Evolutionary conservation across 805 yeast species (phyloP), one percentile per base, ranked within the genome.

Genomic region (Yamadazyma paraphyllophila): DNA sequence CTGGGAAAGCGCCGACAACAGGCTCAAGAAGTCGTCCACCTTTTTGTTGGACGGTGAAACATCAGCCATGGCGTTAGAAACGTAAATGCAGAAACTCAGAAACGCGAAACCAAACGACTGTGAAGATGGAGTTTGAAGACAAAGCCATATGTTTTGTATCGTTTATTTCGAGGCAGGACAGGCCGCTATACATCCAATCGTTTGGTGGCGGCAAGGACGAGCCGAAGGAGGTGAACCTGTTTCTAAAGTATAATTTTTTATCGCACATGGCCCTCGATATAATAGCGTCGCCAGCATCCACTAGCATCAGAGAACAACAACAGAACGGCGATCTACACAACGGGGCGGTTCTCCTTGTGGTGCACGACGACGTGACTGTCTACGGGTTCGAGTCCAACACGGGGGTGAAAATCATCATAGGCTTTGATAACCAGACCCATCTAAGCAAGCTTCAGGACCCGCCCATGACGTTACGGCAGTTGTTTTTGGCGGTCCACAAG

Each of bases 241-340:
- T 78, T 44, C 64, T 83, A 26, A 81, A 83, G 53, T 83, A 81
- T 65, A 82, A 85, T 56, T 84, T 84, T 53, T 66, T 85, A 26
- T 77, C 88, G n/a, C 88, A 85, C 58, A 83, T 85, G 85, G 81
- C 89, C 4, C 65, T 85, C 17, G 91, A 85, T 60, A 76, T 83
- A 15, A 82, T 85, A 56, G 71, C 81, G 29, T 78, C 85, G 26
- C 80, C 81, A 0, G 50, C 71, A 9, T 62, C 75, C 29, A 65
- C 74, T 14, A 56, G 58, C 40, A 52, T 70, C 26, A 57, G 74
- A 20, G 74, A 68, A 46, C 70, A 62, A 44, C 74, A 69, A 48
- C 62, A 58, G 39, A 46, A 46, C 11, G 53, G 45, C 14, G 54
- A 52, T 9, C 50, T 52, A 7, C 44, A 48, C 44, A 35, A 45